These are phyloP conservation scores for Sporothrix pallida DNA, from an alignment of 2,329 filamentous ascomycete species.

Conservation along the genomic window DNA sequence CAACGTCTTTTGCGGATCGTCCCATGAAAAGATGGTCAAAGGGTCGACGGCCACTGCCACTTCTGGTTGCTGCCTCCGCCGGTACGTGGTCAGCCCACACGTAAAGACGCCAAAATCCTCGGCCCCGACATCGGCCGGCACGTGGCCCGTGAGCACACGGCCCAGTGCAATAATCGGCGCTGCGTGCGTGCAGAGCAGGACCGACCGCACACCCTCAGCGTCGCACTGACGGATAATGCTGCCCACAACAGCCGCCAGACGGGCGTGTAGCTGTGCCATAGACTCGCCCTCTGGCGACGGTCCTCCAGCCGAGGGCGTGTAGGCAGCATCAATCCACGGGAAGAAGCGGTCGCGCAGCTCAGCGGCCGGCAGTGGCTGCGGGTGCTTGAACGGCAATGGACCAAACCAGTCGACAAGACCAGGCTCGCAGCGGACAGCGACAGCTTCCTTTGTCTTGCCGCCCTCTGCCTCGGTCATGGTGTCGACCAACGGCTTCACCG, in stretches of 20 bases:
- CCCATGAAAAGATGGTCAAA: neutral
- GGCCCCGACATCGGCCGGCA: neutral
- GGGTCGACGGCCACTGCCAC: neutral
- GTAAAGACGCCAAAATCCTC: neutral
- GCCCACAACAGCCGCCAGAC: neutral
- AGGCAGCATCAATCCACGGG: neutral
- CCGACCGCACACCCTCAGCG: neutral
- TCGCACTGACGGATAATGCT: neutral
- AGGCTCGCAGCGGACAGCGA: neutral
- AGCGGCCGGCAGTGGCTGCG: neutral
- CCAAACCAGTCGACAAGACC: neutral
- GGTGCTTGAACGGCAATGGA: constrained; percentile 3
- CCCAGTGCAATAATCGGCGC: neutral
- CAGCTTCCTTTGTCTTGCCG: neutral
- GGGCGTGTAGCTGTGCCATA: neutral
- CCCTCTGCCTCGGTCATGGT: neutral
- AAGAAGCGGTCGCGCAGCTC: neutral
- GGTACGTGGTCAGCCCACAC: neutral
- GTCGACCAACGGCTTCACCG: neutral
- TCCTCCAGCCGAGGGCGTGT: neutral
- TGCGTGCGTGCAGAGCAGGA: neutral
- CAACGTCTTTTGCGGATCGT: neutral
- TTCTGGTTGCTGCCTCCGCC: neutral
- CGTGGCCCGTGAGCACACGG: neutral
- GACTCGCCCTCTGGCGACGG: neutral